Percentiles rank a stretch among this genome's conserved stretches.
Conservation (phyloP, 2,329 filamentous ascomycete genomes). For the Aspergillus sp. region DNA sequence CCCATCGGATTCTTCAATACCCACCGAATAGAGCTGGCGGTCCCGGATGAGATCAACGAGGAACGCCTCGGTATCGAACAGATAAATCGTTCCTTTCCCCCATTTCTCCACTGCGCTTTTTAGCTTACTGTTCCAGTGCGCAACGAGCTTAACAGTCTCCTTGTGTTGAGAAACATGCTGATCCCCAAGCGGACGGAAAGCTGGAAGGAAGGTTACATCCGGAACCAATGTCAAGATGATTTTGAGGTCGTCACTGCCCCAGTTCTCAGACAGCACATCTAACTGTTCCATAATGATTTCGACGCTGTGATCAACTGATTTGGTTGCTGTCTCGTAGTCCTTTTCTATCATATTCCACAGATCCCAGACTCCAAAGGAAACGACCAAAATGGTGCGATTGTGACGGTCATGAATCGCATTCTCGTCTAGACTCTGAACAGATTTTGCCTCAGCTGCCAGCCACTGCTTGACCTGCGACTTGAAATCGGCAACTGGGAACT, state of each 20-base stretch:
- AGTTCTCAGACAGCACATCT: conserved; percentile 28
- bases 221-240: conserved; percentile 39
- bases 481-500: conserved; percentile 34
- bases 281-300: conserved; percentile 35
- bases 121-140: conserved; percentile 37
- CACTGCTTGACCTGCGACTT: conserved; percentile 38
- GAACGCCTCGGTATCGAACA: conserved; percentile 43
- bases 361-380: conserved; percentile 43
- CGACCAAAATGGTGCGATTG: conserved; percentile 35
- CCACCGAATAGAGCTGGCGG: conserved; percentile 36
- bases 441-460: conserved; percentile 32
- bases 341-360: conserved; percentile 36
- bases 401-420: conserved; percentile 22
- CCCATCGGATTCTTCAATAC: conserved; percentile 36
- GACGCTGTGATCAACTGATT: conserved; percentile 32
- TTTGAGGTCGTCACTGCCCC: conserved; percentile 31
- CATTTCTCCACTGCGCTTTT: conserved; percentile 31
- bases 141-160: conserved; percentile 31
- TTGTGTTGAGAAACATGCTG: conserved; percentile 30
- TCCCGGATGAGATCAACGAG: conserved; percentile 40
- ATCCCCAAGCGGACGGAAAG: conserved; percentile 27
- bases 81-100: conserved; percentile 34
- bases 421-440: conserved; percentile 23
- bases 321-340: conserved; percentile 25
- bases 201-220: conserved; percentile 43